Evolutionary conservation across 2,329 filamentous ascomycete species (phyloP), one percentile per base, ranked within the genome.

Genomic region (Helotiales sp.): DNA sequence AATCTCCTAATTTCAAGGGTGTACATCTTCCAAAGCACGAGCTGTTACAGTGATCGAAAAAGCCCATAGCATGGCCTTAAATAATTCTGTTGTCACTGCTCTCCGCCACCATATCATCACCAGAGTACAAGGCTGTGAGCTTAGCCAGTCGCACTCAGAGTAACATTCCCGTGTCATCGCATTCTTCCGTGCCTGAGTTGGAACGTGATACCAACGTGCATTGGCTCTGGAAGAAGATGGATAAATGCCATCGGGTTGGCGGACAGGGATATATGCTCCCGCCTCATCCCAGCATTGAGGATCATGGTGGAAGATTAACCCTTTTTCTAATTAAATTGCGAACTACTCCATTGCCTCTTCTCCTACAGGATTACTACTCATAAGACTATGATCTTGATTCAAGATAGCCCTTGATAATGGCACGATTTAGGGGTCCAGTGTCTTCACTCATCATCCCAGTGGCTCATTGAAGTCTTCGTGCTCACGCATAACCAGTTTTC

Each of bases 111-210:
- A n/a, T 44, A 5, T 25, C 5, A 44, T n/a, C n/a, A n/a, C n/a
- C n/a, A n/a, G 27, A 10, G 22, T 25, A 13, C 8, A 25, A 44
- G 40, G 40, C 40, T 44, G 25, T 6, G 27, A 17, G 1, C 44
- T 52, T 31, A 52, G 50, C 50, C 50, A 52, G n/a, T 15, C 40
- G 19, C 12, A 53, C 10, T 54, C 29, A 27, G 25, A 54, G 51
- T 46, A 42, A 10, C 51, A 44, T 22, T 24, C 47, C 17, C 12
- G 51, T 46, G 36, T 47, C 51, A 47, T 19, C 19, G 47, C 33
- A 54, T 36, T 54, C 15, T 54, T 12, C 52, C 30, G 52, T 54
- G 33, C 51, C 51, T 44, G 40, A 22, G 29, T 25, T 47, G 30
- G 47, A n/a, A 54, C n/a, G 52, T 6, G 19, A 36, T 24, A 30